phyloP scores from a whole-genome alignment of 1,139 yeast genomes.

The Suhomyces ambrosiae region DNA sequence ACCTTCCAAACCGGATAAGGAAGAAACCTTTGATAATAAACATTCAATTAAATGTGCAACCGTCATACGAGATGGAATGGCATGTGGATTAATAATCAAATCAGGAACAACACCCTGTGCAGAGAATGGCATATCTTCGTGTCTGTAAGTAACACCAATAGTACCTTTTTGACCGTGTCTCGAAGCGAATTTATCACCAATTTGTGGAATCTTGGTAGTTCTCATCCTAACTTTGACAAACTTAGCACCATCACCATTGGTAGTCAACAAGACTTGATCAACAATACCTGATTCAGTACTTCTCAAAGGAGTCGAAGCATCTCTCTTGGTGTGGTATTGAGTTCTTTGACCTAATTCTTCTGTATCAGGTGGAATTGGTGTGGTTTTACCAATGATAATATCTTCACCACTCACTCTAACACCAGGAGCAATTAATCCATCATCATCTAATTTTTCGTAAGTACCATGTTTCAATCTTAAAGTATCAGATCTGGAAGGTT shows the following conservation, averaged over 20 bases:
- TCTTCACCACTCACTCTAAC: conserved; percentile 98
- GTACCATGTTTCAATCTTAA: conserved; percentile 96
- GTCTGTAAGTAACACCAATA: conserved; percentile 96
- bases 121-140: conserved; percentile 99
- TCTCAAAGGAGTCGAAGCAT: conserved; percentile 96
- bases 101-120: conserved; percentile 96
- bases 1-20: conserved; percentile 95
- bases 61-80: conserved; percentile 99
- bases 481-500: conserved; percentile 93
- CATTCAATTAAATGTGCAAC: conserved; percentile 99
- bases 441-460: conserved; percentile 96
- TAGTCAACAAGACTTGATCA: conserved; percentile 93
- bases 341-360: conserved; percentile 99
- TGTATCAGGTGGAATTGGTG: conserved; percentile 97
- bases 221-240: conserved; percentile 98
- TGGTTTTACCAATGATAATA: conserved; percentile 96
- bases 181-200: conserved; percentile 97
- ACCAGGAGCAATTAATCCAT: conserved; percentile 97
- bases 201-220: conserved; percentile 97
- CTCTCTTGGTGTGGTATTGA: conserved; percentile 96
- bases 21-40: conserved; percentile 90
- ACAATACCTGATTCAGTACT: conserved; percentile 98
- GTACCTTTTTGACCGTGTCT: conserved; percentile 99
- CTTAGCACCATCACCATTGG: conserved; percentile 96
- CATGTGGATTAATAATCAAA: conserved; percentile 96